Evolutionary conservation across 139 green algal genomes (phyloP).

Genomic region (Picochlorum sp.): DNA sequence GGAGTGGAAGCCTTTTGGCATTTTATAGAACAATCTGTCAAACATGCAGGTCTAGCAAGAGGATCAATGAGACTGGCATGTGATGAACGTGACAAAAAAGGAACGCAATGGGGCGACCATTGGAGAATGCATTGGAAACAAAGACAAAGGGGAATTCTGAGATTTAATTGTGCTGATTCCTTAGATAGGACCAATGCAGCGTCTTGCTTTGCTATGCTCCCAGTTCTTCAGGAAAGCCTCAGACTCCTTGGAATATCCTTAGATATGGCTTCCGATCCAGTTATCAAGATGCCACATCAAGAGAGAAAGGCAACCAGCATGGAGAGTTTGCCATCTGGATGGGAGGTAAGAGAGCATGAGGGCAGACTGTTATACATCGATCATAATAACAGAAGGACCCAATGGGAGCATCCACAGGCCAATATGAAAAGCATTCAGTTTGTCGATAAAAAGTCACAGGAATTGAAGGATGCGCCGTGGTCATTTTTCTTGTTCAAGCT

Average conservation of each 20-base stretch:
- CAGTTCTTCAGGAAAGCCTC: slow-evolving; percentile 45
- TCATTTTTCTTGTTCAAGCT: slow-evolving; percentile 18
- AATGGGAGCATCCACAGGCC: slow-evolving; percentile 51
- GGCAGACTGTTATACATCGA: slow-evolving; percentile 90
- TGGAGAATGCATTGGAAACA: slow-evolving; percentile 42
- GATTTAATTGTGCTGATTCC: slow-evolving; percentile 96
- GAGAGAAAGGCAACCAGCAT: neutral
- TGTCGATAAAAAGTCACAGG: neutral
- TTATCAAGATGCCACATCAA: neutral
- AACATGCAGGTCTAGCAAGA: slow-evolving; percentile 11
- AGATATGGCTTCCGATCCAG: neutral
- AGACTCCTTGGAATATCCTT: slow-evolving; percentile 51
- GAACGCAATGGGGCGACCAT: slow-evolving; percentile 9
- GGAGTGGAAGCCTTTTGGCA: slow-evolving; percentile 87
- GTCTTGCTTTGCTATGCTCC: slow-evolving; percentile 71
- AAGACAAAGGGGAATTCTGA: slow-evolving; percentile 57
- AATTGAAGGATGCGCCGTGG: slow-evolving; percentile 1
- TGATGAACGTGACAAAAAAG: neutral
- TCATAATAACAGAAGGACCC: slow-evolving; percentile 81
- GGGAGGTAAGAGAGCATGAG: slow-evolving; percentile 76
- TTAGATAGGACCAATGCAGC: slow-evolving; percentile 96
- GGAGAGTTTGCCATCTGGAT: slow-evolving; percentile 40
- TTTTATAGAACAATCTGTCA: slow-evolving; percentile 36
- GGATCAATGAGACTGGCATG: slow-evolving; percentile 1
- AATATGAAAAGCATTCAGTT: too few species aligned